Evolutionary conservation across 176 grass and related monocot species (phyloP).

Genomic region (Ensete glaucum): DNA sequence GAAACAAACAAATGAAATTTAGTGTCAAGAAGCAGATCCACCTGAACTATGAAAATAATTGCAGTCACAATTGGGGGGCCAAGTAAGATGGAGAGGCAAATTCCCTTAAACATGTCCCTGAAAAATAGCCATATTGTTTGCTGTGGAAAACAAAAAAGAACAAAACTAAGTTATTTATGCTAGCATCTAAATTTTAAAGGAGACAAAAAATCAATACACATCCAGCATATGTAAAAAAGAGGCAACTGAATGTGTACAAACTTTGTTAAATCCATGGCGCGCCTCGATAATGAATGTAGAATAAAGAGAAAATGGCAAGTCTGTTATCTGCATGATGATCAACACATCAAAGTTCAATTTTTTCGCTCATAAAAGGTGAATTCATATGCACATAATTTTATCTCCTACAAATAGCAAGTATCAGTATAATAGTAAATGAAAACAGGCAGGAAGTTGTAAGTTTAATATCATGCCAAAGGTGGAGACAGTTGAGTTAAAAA

Average conservation of each 20-base stretch:
- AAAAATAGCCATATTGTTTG: conserved; percentile 96
- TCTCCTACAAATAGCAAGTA: too few relatives aligned
- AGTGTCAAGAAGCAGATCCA: conserved; percentile 12
- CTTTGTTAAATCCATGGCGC: conserved; percentile 97
- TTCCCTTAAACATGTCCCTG: conserved; percentile 83
- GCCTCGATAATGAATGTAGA: conserved; percentile 89
- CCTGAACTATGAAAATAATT: conserved; percentile 92
- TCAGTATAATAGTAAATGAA: background rate
- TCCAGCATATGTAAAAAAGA: background rate
- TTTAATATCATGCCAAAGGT: background rate
- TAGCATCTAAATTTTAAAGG: conserved; percentile 9
- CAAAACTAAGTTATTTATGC: conserved; percentile 14
- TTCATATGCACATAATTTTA: background rate
- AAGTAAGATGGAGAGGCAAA: conserved; percentile 71
- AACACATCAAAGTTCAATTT: background rate
- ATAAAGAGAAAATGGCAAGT: conserved; percentile 94
- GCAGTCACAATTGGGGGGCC: conserved; percentile 85
- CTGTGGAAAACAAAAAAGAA: conserved; percentile 28
- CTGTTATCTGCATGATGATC: conserved; percentile 45
- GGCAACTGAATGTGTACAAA: conserved; percentile 15
- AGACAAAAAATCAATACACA: background rate
- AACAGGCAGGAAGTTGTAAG: background rate
- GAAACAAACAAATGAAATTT: background rate
- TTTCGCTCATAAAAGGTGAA: background rate
- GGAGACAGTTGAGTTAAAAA: too few relatives aligned